Evolutionary conservation across 1,284 basidiomycete species (phyloP), one percentile per base, ranked within the genome.

Genomic region (Puccinia coronata): DNA sequence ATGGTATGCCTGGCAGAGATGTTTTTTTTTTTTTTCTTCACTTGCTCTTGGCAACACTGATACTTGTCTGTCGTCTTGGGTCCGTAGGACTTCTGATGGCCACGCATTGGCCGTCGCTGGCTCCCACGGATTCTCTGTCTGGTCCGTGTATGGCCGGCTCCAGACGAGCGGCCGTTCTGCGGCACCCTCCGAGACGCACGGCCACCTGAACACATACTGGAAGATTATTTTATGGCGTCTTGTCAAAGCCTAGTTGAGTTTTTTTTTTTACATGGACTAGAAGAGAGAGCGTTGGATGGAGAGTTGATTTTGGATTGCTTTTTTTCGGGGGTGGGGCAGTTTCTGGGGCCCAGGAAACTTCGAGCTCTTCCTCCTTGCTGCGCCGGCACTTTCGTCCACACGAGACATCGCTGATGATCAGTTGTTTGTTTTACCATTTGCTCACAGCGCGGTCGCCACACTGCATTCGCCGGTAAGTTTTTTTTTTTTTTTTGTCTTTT

Each of bases 101-200:
- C 95, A 97, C 86, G 94, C 94, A 0, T 88, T 99, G n/a, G 96
- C 95, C n/a, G 94, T 95, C 0, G 96, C 94, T 0, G 98, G 94
- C 92, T 89, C 91, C 82, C 87, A 90, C 81, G 96, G 95, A 4
- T 97, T 95, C 93, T 93, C 92, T 0, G 89, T 97, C 4, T 95
- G 95, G 88, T 96, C 93, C 85, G 92, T 96, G 43, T 93, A 93
- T 36, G 96, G 97, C 16, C 89, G 95, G 82, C 92, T 95, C 86
- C 88, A 94, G 80, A 91, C 91, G 9, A n/a, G n/a, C n/a, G n/a
- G n/a, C n/a, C n/a, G n/a, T n/a, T 43, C 49, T 25, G 25, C 59
- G 14, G 28, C 34, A 34, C 2, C 16, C 18, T 63, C 53, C 28
- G 65, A 63, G 47, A 39, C 87, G 93, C 90, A 61, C 88, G n/a